Conservation (phyloP, 75 land plant species). For the Picea sitchensis region DNA sequence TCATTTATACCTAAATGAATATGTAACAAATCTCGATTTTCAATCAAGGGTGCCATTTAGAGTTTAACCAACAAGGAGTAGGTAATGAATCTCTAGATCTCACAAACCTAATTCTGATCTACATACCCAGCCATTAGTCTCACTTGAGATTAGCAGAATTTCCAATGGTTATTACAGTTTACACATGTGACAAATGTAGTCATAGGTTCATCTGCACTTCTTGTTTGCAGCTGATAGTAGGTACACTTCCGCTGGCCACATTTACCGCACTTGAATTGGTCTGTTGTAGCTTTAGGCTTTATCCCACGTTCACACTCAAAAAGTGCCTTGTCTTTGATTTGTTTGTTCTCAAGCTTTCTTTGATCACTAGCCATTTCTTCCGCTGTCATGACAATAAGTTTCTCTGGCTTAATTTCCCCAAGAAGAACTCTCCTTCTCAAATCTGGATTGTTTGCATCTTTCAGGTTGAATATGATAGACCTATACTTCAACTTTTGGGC, state of each 20-base stretch:
- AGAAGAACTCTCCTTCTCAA: constrained; percentile 73
- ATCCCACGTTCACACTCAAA: too few species aligned
- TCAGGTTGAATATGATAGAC: constrained; percentile 84
- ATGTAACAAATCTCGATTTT: constrained; percentile 23
- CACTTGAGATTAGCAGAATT: too few species aligned
- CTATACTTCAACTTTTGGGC: constrained; percentile 74
- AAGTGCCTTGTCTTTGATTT: too few species aligned
- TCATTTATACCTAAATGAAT: constrained; percentile 29
- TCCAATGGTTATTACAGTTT: too few species aligned
- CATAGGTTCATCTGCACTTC: constrained; percentile 99
- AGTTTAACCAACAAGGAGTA: too few species aligned
- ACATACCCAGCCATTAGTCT: too few species aligned
- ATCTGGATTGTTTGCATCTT: constrained; percentile 84
- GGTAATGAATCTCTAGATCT: too few species aligned
- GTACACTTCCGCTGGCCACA: constrained; percentile 78
- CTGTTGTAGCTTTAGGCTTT: constrained; percentile 54
- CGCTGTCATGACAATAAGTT: constrained; percentile 42
- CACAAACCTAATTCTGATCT: too few species aligned
- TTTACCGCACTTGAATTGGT: constrained; percentile 82
- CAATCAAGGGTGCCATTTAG: too few species aligned
- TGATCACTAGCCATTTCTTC: constrained; percentile 27
- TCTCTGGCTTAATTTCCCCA: constrained; percentile 68
- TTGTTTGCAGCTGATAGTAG: constrained; percentile 86
- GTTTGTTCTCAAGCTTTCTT: too few species aligned
- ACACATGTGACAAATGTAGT: constrained; percentile 1